Base-by-base conservation (phyloP, 2,329 filamentous ascomycete species). In the Xylaria sp. region DNA sequence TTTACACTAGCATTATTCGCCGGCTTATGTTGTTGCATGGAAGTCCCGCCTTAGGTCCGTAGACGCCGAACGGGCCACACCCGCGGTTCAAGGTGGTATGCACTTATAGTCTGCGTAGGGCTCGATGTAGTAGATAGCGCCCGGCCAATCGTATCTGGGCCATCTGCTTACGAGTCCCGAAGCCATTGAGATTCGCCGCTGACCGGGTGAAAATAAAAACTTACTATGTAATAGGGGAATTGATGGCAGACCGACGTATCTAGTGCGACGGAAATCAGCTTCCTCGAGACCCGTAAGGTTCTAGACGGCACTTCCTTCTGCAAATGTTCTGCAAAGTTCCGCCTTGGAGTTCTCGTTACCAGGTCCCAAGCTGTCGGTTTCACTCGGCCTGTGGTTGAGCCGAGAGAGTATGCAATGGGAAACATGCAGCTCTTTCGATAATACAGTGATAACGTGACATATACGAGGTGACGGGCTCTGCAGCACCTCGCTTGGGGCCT, bases 331-430 rank as follows among this genome's bases (percentile, higher is more conserved):
- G 18, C 56, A 46, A 32, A 36, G 60, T 58, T 39, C 46, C 63
- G 58, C 66, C 53, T 57, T 53, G 12, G 41, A 60, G 48, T 61
- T 58, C 53, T 64, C 55, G 61, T 71, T 67, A 66, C 69, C 67
- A 63, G 39, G 62, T 65, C 55, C 69, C 67, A 70, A 69, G 62
- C 67, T 71, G 67, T 71, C 69, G 69, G 69, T 69, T 69, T 64
- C 64, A 68, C 45, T 59, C 66, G 63, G 68, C 25, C 45, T 66
- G 56, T 68, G 50, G 50, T 69, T 60, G 43, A 58, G 69, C 69
- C 63, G 63, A 65, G 52, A 65, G 52, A 46, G 36, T 62, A 53
- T 65, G 63, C 56, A 68, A 63, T 32, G 46, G 52, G 43, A 52
- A 55, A 46, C 32, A 60, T 69, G 63, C 61, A 65, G 46, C 45